These are phyloP conservation scores for Pyronema domesticum DNA, from an alignment of 495 filamentous ascomycete species.

Conservation along the genomic window DNA sequence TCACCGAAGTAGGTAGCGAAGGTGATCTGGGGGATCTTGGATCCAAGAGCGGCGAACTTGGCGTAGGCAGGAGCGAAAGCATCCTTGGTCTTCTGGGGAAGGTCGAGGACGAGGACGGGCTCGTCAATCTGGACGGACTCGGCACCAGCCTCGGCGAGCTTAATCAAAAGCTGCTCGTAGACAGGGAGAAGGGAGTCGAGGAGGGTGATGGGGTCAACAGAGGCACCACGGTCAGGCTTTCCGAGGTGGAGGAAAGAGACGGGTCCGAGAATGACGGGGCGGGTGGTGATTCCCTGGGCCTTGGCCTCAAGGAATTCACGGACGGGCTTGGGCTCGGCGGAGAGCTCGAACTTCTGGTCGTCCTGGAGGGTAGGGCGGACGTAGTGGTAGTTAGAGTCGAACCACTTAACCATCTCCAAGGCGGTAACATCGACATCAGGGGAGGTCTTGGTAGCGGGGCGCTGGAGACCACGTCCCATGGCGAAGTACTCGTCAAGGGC, in stretches of 20 bases:
- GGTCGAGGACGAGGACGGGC: slow-evolving; percentile 86
- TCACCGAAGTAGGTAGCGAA: slow-evolving; percentile 98
- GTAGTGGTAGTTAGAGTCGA: slow-evolving; percentile 99
- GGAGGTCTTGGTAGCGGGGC: slow-evolving; percentile 36
- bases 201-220: slow-evolving; percentile 77
- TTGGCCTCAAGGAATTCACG: slow-evolving; percentile 90
- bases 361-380: slow-evolving; percentile 96
- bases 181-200: slow-evolving; percentile 79
- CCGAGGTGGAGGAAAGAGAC: slow-evolving; percentile 91
- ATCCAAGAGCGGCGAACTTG: slow-evolving; percentile 57
- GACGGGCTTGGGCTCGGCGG: slow-evolving; percentile 76
- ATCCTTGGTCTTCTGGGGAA: slow-evolving; percentile 69
- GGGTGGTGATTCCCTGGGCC: slow-evolving; percentile 78
- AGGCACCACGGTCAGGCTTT: slow-evolving; percentile 90
- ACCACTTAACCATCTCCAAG: slow-evolving; percentile 99
- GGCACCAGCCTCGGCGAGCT: slow-evolving; percentile 89
- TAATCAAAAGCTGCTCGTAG: slow-evolving; percentile 73
- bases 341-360: slow-evolving; percentile 85
- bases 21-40: slow-evolving; percentile 59
- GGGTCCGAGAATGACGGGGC: slow-evolving; percentile 85
- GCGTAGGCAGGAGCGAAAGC: slow-evolving; percentile 97
- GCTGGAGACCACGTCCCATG: slow-evolving; percentile 96
- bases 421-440: slow-evolving; percentile 77
- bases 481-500: slow-evolving; percentile 94
- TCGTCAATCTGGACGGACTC: slow-evolving; percentile 95